Base-by-base conservation (phyloP, 805 yeast species). In the Ogataea zsoltii region DNA sequence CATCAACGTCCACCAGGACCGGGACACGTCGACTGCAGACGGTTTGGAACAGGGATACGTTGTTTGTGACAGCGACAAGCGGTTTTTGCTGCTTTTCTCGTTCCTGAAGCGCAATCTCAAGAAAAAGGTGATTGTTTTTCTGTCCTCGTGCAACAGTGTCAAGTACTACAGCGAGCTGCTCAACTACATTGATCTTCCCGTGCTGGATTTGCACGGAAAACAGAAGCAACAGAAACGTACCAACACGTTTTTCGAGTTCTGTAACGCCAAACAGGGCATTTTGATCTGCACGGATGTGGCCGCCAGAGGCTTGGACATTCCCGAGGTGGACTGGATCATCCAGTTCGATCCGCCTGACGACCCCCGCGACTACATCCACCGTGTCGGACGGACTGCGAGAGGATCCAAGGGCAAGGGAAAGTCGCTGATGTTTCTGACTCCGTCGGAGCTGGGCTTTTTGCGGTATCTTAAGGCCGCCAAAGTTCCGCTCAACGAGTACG, bases 331-430 rank as follows among this genome's bases (percentile, higher is more conserved):
- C 72, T 94, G 99, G 99, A 94, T 94, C 62, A 86, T 94, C 54
- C 99, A 94, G 74, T 94, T 89, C 63, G 99, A 94, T 68, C 99
- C 99, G 45, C 99, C 99, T 66, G 99, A 94, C 84, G 99, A 94
- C 71, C 99, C 99, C 69, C 83, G 98, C 72, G 98, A 94, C 70
- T 94, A 94, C 67, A 94, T 94, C 57, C 99, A 94, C 72, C 83
- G 99, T 69, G 99, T 94, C 30, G 99, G 99, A 55, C 85, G 99
- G 76, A 94, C 99, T 21, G 99, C 99, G 30, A 85, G 99, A 75
- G 96, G 96, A 54, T 71, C 85, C 17, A 63, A 79, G 39, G 98
- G 96, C 46, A 84, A 83, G 63, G 99, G 99, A 60, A 88, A 84
- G 69, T 88, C 96, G 9, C 74, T 94, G 51, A 91, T 94, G 98